phyloP scores from a whole-genome alignment of 2,329 filamentous ascomycete species.

The Zymoseptoria tritici region DNA sequence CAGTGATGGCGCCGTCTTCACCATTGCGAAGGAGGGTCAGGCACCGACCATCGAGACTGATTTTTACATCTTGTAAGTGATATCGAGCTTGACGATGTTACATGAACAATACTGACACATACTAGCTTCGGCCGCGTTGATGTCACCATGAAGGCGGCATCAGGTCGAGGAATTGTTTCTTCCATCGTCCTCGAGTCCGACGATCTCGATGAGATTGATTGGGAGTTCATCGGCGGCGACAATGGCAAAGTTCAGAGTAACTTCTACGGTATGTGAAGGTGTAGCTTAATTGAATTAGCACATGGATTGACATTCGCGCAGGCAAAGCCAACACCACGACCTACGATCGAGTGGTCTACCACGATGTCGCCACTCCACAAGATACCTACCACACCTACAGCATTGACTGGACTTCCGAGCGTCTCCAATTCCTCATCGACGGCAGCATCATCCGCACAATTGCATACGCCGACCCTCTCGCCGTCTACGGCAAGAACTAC shows the following conservation, averaged over 20 bases:
- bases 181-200: constrained; percentile 76
- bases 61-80: constrained; percentile 69
- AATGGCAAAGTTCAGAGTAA: constrained; percentile 58
- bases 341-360: constrained; percentile 62
- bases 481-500: constrained; percentile 58
- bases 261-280: constrained; percentile 49
- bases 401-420: constrained; percentile 61
- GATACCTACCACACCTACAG: constrained; percentile 62
- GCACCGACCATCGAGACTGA: constrained; percentile 51
- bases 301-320: neutral
- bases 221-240: constrained; percentile 68
- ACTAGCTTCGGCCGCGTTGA: constrained; percentile 64
- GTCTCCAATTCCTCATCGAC: constrained; percentile 64
- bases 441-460: constrained; percentile 61
- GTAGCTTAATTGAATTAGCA: constrained; percentile 30
- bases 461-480: constrained; percentile 52
- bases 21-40: constrained; percentile 60
- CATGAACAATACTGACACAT: neutral
- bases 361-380: constrained; percentile 51
- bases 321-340: constrained; percentile 60
- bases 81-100: neutral
- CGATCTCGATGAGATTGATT: constrained; percentile 79
- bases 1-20: constrained; percentile 60
- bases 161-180: constrained; percentile 67
- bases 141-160: constrained; percentile 66